Base-by-base conservation (phyloP, 73 alveolate species). In the Stentor roeselii region DNA sequence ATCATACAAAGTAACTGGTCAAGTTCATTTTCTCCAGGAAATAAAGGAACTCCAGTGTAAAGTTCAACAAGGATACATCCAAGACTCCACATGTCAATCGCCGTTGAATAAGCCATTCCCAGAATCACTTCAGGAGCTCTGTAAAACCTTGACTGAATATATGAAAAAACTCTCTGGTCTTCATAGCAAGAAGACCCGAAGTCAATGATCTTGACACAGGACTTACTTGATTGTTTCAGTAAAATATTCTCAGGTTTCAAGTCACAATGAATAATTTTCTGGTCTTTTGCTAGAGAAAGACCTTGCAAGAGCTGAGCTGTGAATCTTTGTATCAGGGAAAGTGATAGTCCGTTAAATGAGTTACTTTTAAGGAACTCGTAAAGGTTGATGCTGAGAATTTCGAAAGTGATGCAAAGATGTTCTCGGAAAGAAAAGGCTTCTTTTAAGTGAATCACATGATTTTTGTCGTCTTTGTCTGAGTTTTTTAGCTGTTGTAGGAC, bases 11-110 rank as follows among this genome's bases (percentile, higher is more conserved):
- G n/a, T n/a, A n/a, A n/a, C 75, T 90, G 82, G 40, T 90, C 95
- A 82, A 75, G 74, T 78, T 90, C 95, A 75, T 90, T 83, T 84
- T 90, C 95, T 3, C 95, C 95, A 2, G 94, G 94, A 60, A 88
- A 90, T 14, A 90, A 80, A 21, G 96, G 96, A 78, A 59, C 84
- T 2, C 96, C 96, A 35, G 89, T 41, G 75, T 37, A 90, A 0
- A 90, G 86, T 87, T 96, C 99, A 83, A 90, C 91, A 3, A 96
- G 91, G 3, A 96, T 88, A 89, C 99, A 96, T 30, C 96, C 99
- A 76, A 96, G 90, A 60, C 97, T 89, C 99, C 99, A 96, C 95
- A 96, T 96, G 90, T 96, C 99, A 37, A 95, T 96, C n/a, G 95
- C 95, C 39, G 92, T 92, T 42, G 97, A 94, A 86, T 96, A 96